Evolutionary conservation across 202 grass and related monocot species (phyloP).

Genomic region (Thinopyrum obtusiflorum): DNA sequence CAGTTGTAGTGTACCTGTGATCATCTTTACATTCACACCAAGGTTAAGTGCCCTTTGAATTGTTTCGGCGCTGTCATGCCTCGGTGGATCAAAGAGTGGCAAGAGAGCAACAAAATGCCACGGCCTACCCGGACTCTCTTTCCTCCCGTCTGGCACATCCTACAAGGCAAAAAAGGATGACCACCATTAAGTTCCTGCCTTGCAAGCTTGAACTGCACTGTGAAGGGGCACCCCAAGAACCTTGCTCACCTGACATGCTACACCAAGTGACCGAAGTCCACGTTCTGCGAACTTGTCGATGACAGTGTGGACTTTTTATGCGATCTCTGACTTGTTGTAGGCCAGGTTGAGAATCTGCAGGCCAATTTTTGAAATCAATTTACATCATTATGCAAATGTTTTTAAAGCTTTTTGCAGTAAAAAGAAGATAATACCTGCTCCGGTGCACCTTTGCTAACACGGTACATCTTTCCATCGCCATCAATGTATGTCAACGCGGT

Average conservation of each 20-base stretch:
- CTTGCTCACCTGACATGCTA: conserved; percentile 52
- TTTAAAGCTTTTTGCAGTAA: background rate
- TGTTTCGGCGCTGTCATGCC: conserved; percentile 76
- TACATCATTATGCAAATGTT: background rate
- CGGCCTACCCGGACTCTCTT: conserved; percentile 52
- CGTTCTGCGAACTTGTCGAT: conserved; percentile 73
- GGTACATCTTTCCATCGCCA: conserved; percentile 54
- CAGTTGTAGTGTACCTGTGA: too few species aligned
- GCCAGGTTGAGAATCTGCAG: conserved; percentile 69
- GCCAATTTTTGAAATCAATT: background rate
- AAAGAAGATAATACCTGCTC: conserved; percentile 52
- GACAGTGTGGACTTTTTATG: conserved; percentile 50
- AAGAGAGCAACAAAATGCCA: conserved; percentile 66
- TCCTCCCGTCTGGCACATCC: conserved; percentile 65
- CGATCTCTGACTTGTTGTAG: conserved; percentile 55
- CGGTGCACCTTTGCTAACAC: conserved; percentile 76
- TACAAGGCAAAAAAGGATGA: conserved; percentile 19
- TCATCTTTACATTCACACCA: too few species aligned
- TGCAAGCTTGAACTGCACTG: background rate
- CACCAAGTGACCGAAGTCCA: conserved; percentile 64
- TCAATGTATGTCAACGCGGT: conserved; percentile 76
- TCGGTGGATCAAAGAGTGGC: conserved; percentile 80
- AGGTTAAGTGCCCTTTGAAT: too few species aligned
- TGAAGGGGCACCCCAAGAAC: background rate
- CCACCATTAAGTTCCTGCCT: background rate